Evolutionary conservation across 768 basidiomycete species (phyloP).

Genomic region (Boletus coccyginus): DNA sequence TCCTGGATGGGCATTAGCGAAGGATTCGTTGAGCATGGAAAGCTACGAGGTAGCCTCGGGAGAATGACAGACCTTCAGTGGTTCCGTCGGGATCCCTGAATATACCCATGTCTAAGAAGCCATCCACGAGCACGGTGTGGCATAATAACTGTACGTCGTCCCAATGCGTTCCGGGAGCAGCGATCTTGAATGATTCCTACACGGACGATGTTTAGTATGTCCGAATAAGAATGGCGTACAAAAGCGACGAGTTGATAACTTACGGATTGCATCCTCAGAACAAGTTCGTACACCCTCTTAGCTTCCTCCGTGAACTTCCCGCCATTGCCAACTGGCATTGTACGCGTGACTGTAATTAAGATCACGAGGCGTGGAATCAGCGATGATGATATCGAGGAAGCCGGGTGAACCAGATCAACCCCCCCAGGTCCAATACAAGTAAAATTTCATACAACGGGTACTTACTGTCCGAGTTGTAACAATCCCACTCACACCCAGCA

Average conservation of each 20-base stretch:
- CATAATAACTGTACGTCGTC: constrained; percentile 82
- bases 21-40: neutral
- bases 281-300: constrained; percentile 80
- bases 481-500: constrained; percentile 88
- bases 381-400: neutral
- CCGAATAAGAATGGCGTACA: neutral
- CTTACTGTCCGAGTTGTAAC: constrained; percentile 64
- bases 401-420: neutral
- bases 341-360: constrained; percentile 64
- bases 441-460: neutral
- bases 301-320: constrained; percentile 86
- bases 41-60: neutral
- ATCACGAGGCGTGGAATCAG: constrained; percentile 17
- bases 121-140: constrained; percentile 77
- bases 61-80: constrained; percentile 6
- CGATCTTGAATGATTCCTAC: constrained; percentile 68
- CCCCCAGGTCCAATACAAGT: neutral
- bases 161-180: constrained; percentile 85
- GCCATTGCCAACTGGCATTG: constrained; percentile 91
- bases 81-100: constrained; percentile 63
- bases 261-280: constrained; percentile 88
- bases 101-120: constrained; percentile 82
- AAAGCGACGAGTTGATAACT: constrained; percentile 1
- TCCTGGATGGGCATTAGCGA: constrained; percentile 1
- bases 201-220: neutral